phyloP scores from a whole-genome alignment of 2,329 filamentous ascomycete species.

The Atkinsonella texensis region DNA sequence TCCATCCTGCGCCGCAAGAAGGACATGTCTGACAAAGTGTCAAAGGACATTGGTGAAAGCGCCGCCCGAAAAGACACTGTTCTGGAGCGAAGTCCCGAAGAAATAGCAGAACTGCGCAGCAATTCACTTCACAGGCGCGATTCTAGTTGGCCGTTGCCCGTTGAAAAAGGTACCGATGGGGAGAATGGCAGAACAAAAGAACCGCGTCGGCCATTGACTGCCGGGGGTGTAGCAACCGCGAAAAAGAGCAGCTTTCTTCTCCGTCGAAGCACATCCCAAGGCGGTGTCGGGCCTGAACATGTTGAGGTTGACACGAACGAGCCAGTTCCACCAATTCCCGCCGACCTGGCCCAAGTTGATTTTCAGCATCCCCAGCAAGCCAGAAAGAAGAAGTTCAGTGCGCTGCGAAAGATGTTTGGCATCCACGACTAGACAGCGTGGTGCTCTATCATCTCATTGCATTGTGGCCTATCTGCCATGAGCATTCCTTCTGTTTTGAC shows the following conservation, averaged over 20 bases:
- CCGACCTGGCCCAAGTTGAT: not conserved
- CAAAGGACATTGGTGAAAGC: constrained; percentile 42
- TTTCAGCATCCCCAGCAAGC: constrained; percentile 9
- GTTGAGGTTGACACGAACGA: constrained; percentile 8
- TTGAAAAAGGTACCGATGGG: constrained; percentile 18
- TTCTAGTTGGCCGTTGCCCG: constrained; percentile 22
- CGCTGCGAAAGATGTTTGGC: constrained; percentile 52
- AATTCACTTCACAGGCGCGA: constrained; percentile 19
- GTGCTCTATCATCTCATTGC: constrained; percentile 6
- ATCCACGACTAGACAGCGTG: constrained; percentile 29
- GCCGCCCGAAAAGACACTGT: constrained; percentile 50
- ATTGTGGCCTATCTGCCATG: not conserved
- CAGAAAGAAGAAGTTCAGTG: constrained; percentile 56
- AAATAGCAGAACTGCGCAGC: constrained; percentile 35
- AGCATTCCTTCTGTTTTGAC: not conserved
- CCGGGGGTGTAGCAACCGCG: constrained; percentile 15
- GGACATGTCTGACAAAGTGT: constrained; percentile 37
- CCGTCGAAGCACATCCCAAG: constrained; percentile 26
- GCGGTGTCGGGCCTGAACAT: constrained; percentile 12
- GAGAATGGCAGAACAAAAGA: constrained; percentile 15
- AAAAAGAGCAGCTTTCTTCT: constrained; percentile 20
- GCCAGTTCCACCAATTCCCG: constrained; percentile 4
- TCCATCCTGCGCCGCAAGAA: constrained; percentile 52
- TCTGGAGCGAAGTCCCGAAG: constrained; percentile 44
- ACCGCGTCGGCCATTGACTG: constrained; percentile 22